Base-by-base conservation (phyloP, 345 rosid species). In the Turritis glabra region DNA sequence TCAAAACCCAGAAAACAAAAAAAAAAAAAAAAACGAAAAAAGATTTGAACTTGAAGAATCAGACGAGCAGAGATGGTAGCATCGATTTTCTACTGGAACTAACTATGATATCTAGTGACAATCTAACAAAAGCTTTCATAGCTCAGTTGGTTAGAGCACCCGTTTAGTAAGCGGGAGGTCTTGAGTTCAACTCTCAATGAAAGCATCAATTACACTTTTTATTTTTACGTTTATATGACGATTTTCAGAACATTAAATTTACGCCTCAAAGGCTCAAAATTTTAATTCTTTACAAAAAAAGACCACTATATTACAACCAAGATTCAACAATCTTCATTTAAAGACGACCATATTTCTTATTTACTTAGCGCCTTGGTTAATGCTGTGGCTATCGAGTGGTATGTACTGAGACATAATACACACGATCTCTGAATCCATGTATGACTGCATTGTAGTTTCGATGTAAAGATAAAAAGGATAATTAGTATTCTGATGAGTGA, bases 101-200 rank as follows among this genome's bases (percentile, higher is more conserved):
- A 37, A 10, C 0, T 3, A 11, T 10, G 1, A 11, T 37, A 0
- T 12, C 0, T 37, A 14, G 3, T 3, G 5, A 14, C 0, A 0
- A 1, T 0, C 0, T 2, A 2, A 1, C 57, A 22, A 60, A 30
- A n/a, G 81, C 83, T 79, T 79, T 82, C 83, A 72, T 94, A 88
- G 98, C 90, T 91, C 96, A 87, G 97, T 83, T 87, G 93, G 89
- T 91, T 90, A 88, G 96, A 87, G 91, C 96, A 86, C 96, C 89
- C 86, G 89, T 87, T 88, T 90, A 88, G 91, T 94, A 90, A 88
- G 93, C 89, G 86, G 90, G 90, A 90, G 91, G 96, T 94, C 93
- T 87, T 90, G 92, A 91, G 96, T 89, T 91, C 95, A 70, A 89
- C 89, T 91, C 88, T 87, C 98, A 89, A 88, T 72, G 77, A 79